Conservation (phyloP, 192 early-diverging fungal genomes). For the Diversispora epigaea region DNA sequence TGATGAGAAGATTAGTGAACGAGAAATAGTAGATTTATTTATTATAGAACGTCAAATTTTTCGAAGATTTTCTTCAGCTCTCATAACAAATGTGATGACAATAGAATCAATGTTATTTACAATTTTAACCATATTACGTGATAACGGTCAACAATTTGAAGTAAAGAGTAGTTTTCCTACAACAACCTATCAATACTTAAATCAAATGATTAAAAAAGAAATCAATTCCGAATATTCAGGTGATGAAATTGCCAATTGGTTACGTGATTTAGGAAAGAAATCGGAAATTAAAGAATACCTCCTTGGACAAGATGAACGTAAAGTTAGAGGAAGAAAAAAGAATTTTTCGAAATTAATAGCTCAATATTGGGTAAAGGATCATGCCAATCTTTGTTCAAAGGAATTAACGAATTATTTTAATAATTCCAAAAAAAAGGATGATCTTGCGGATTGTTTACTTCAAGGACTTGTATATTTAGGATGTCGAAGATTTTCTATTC, state of each 20-base stretch:
- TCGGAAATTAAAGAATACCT: background rate
- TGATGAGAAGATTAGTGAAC: background rate
- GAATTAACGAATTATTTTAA: background rate
- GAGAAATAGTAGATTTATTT: background rate
- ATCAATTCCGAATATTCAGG: background rate
- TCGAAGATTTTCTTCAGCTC: background rate
- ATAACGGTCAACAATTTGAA: background rate
- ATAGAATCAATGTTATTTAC: background rate
- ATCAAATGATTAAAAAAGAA: background rate
- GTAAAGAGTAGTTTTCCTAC: background rate
- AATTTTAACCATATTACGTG: background rate
- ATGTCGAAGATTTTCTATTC: background rate
- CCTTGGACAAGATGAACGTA: too few species aligned
- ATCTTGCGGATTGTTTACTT: slow-evolving; percentile 5
- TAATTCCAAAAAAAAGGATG: slow-evolving; percentile 13
- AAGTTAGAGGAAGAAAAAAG: background rate
- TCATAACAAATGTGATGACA: background rate
- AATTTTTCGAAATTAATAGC: background rate
- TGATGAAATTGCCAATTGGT: background rate
- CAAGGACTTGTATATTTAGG: slow-evolving; percentile 10
- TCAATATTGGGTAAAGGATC: slow-evolving; percentile 7
- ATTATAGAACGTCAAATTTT: background rate
- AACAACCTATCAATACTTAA: background rate
- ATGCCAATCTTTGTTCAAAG: background rate
- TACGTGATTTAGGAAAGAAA: background rate